Base-by-base conservation (phyloP, 2,329 filamentous ascomycete genomes). In the Rugonectria rugulosa region DNA sequence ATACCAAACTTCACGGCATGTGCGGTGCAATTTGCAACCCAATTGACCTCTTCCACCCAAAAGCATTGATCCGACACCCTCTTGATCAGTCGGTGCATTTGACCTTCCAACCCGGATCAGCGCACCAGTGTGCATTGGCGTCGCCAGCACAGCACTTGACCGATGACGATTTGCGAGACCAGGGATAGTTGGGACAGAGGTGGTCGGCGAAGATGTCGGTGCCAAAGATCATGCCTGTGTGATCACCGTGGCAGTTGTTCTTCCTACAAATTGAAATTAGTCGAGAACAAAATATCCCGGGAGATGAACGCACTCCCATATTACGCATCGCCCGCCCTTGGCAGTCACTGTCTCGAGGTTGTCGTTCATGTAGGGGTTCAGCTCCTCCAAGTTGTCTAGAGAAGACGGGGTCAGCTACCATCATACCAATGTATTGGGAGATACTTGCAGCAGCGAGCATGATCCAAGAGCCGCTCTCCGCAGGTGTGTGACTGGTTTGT, bases 91-190 rank as follows among this genome's bases (percentile, higher is more conserved):
- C 41, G 12, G 55, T 46, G 46, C 58, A 60, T 27, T 36, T 48
- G 17, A 51, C 50, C 14, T 15, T 23, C 12, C 40, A 17, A 3
- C 50, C 54, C 1, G 49, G 54, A 23, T 58, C 48, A 5, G 52
- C 56, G 23, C 59, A 61, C 48, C 48, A 61, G 9, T 44, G 19
- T 2, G 59, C 48, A 15, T 47, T 27, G 12, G 24, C 17, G 11
- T 61, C 59, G 4, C 59, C 59, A 11, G n/a, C 52, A 32, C 59
- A 61, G 41, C 59, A 61, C 37, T 59, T 61, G 49, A 61, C 19
- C 10, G 50, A 55, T 12, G 59, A 56, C 4, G 38, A 40, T n/a
- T 19, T 41, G 3, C 7, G 2, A 3, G 29, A 31, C 59, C 59
- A 61, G 2, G 34, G 26, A 9, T 56, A 52, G 14, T n/a, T 11